Percentiles rank a stretch among this genome's conserved stretches.
Conservation (phyloP, 371 early-diverging fungal species). For the Umbelopsis sp. region DNA sequence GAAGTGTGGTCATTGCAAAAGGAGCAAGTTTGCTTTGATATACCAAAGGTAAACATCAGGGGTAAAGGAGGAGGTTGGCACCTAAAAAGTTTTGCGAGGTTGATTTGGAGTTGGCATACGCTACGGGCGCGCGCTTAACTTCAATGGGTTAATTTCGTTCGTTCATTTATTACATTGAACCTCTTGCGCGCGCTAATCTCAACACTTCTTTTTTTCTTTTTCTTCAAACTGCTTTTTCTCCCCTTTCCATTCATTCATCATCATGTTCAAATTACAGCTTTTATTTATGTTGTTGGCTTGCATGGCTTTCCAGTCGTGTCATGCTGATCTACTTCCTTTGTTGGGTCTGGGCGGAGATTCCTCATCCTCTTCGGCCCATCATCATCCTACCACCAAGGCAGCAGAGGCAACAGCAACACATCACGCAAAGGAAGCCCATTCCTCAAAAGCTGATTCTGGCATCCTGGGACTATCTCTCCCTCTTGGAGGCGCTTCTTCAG, state of each 20-base stretch:
- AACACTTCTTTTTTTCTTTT: not conserved
- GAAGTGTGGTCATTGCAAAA: not conserved
- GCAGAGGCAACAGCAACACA: not conserved
- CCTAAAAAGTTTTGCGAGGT: too few species aligned
- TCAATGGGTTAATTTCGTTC: not conserved
- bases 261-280: not conserved
- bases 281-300: conserved; percentile 1
- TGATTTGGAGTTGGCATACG: too few species aligned
- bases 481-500: not conserved
- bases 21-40: not conserved
- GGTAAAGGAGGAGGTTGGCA: not conserved
- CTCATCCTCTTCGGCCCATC: too few species aligned
- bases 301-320: conserved; percentile 14
- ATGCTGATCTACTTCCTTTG: conserved; percentile 18
- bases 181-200: too few species aligned
- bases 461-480: conserved; percentile 5
- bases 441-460: not conserved
- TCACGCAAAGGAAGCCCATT: not conserved
- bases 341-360: conserved; percentile 15
- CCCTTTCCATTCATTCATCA: conserved; percentile 9
- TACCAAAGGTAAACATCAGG: not conserved
- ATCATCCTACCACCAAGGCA: not conserved
- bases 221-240: not conserved
- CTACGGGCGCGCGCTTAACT: too few species aligned
- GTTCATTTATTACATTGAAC: conserved; percentile 2